A percentile compares a stretch with the other conserved stretches of the same genome.
Evolutionary conservation across 139 green algal species (phyloP).

Genomic region (Picochlorum costavermella): DNA sequence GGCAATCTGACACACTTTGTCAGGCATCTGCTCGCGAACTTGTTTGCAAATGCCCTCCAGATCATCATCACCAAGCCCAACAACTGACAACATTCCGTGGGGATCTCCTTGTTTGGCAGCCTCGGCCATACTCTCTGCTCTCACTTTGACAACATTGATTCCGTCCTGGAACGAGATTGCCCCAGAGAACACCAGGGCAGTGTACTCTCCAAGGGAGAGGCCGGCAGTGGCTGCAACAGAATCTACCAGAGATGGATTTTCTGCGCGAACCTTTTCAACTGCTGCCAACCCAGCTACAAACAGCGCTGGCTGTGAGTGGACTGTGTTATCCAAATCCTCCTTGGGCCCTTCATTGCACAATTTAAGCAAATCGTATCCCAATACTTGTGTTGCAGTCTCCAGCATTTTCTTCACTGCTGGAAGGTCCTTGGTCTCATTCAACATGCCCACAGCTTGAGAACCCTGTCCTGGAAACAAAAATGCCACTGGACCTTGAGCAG

Average conservation of each 20-base stretch:
- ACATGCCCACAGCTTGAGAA: constrained; percentile 47
- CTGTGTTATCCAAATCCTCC: constrained; percentile 77
- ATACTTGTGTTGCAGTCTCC: constrained; percentile 52
- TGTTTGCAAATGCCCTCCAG: constrained; percentile 42
- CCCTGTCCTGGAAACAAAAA: constrained; percentile 90
- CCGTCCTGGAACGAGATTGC: constrained; percentile 82
- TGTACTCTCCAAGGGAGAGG: constrained; percentile 86
- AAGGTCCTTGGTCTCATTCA: constrained; percentile 44
- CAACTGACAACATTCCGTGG: constrained; percentile 85
- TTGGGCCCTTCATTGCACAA: constrained; percentile 65
- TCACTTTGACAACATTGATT: constrained; percentile 79
- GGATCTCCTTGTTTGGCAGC: constrained; percentile 48
- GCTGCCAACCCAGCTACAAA: constrained; percentile 83
- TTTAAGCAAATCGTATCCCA: constrained; percentile 83
- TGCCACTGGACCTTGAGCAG: constrained; percentile 32
- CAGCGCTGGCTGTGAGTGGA: constrained; percentile 64
- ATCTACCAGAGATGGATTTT: constrained; percentile 38
- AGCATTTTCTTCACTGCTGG: constrained; percentile 78
- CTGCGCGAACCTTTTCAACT: constrained; percentile 51
- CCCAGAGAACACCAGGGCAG: constrained; percentile 77
- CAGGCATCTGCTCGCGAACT: constrained; percentile 16
- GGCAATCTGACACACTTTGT: constrained; percentile 64
- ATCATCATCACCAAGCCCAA: constrained; percentile 68
- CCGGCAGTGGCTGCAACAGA: constrained; percentile 49
- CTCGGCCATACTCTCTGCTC: constrained; percentile 71